Conservation (phyloP, 2,329 filamentous ascomycete species). For the Claviceps humidiphila region DNA sequence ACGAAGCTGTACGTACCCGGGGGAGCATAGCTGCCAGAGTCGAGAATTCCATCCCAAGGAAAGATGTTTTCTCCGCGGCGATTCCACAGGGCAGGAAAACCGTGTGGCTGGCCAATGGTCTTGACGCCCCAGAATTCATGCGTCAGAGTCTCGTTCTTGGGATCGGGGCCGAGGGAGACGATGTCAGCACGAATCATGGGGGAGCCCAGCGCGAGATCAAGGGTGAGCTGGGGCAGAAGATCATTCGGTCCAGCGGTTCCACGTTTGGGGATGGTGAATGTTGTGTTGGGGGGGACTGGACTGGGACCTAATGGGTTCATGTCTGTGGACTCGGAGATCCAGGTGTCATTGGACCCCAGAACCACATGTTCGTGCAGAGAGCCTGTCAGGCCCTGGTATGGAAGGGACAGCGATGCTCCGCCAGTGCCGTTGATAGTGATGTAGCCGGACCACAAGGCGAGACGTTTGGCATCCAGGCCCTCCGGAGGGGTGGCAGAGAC, state of each 20-base stretch:
- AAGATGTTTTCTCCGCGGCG: slow-evolving; percentile 8
- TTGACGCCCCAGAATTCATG: slow-evolving; percentile 24
- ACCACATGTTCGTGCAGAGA: slow-evolving; percentile 19
- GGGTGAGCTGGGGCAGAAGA: slow-evolving; percentile 25
- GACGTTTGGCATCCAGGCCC: slow-evolving; percentile 4
- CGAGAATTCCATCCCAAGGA: slow-evolving; percentile 33
- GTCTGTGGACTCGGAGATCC: slow-evolving; percentile 22
- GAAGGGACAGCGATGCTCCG: slow-evolving; percentile 22
- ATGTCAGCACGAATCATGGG: slow-evolving; percentile 30
- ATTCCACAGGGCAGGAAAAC: slow-evolving; percentile 26
- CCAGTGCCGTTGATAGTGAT: slow-evolving; percentile 21
- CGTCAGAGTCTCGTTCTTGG: slow-evolving; percentile 11
- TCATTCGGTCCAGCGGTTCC: slow-evolving; percentile 21
- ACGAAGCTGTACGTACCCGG: slow-evolving; percentile 36
- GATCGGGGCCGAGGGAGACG: slow-evolving; percentile 20
- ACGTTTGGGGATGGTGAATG: slow-evolving; percentile 27
- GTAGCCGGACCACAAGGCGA: slow-evolving; percentile 8
- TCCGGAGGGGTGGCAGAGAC: slow-evolving; percentile 4
- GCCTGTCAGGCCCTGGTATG: slow-evolving; percentile 27
- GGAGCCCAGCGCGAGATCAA: slow-evolving; percentile 32
- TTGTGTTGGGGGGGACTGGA: slow-evolving; percentile 20
- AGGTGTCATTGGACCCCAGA: slow-evolving; percentile 12
- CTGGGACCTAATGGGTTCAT: slow-evolving; percentile 2
- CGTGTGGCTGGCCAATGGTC: slow-evolving; percentile 28
- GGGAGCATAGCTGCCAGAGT: slow-evolving; percentile 32